These are phyloP conservation scores for Urostyla sp. DNA, from an alignment of 73 alveolate genomes.

Conservation along the genomic window DNA sequence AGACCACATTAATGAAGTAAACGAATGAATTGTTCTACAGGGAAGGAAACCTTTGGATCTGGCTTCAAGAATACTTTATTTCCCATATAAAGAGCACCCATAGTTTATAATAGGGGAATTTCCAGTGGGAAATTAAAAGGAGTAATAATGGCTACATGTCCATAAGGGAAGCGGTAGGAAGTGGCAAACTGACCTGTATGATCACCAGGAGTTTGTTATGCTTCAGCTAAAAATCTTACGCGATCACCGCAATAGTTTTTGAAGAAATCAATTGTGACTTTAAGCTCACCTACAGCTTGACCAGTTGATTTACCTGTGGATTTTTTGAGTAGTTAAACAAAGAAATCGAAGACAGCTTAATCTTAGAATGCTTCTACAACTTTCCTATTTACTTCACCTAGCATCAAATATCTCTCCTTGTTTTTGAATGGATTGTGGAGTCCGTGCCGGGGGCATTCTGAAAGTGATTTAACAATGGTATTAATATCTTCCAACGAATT, in stretches of 20 bases:
- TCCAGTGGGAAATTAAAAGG: slow-evolving; percentile 97
- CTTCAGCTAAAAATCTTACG: slow-evolving; percentile 81
- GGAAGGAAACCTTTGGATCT: slow-evolving; percentile 85
- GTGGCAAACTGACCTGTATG: slow-evolving; percentile 78
- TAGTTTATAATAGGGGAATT: slow-evolving; percentile 86
- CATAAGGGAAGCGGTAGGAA: slow-evolving; percentile 91
- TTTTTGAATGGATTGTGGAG: slow-evolving; percentile 94
- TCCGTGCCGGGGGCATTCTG: slow-evolving; percentile 80
- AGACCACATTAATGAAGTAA: slow-evolving; percentile 86
- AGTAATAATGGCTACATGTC: slow-evolving; percentile 83
- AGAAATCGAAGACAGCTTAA: slow-evolving; percentile 79
- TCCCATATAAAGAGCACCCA: slow-evolving; percentile 92
- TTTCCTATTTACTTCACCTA: slow-evolving; percentile 85
- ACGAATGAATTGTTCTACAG: slow-evolving; percentile 88
- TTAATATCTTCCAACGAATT: slow-evolving; percentile 59
- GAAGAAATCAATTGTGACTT: slow-evolving; percentile 79
- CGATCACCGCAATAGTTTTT: slow-evolving; percentile 94
- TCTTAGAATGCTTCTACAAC: slow-evolving; percentile 78
- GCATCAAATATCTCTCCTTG: slow-evolving; percentile 89
- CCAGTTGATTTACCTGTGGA: slow-evolving; percentile 81
- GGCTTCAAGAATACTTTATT: slow-evolving; percentile 81
- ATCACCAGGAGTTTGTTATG: slow-evolving; percentile 83
- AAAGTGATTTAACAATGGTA: slow-evolving; percentile 61
- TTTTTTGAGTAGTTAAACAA: slow-evolving; percentile 79
- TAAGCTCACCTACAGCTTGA: slow-evolving; percentile 81